Evolutionary conservation across 1,284 basidiomycete genomes (phyloP), one percentile per base, ranked within the genome.

Genomic region (Ustilago trichophora): DNA sequence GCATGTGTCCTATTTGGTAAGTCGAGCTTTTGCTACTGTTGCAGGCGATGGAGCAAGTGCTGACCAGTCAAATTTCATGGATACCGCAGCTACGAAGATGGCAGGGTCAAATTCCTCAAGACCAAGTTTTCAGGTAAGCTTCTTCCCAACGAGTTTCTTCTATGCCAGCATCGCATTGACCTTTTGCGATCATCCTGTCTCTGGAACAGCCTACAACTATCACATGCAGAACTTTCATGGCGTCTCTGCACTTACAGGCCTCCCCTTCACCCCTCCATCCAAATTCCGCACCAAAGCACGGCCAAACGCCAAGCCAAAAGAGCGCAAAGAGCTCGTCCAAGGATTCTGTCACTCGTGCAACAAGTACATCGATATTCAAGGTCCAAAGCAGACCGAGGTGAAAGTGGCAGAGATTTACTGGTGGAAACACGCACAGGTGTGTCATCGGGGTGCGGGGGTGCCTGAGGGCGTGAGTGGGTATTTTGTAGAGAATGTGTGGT

Each of bases 201-300:
- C n/a, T n/a, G n/a, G n/a, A n/a, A n/a, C n/a, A n/a, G 71, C 72
- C 12, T 75, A 73, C 64, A 75, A 75, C 35, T 75, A 74, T 21
- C 73, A 75, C 29, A 22, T 75, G 16, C 72, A 72, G 16, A 65
- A 72, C 40, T 40, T 49, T n/a, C 73, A 75, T 44, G 73, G 73
- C 3, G 59, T 75, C 34, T 67, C 57, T 0, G 60, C 63, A 0
- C 13, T 48, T 5, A 73, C 58, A 2, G 63, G 62, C 1, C 33
- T 60, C 2, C 73, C 73, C 15, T 64, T 75, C 22, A 56, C 55
- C 2, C 73, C 73, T 3, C 73, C 73, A 2, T 27, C 60, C 15
- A 38, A 44, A 15, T 75, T 74, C 15, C 51, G 44, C 0, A 16
- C 16, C 18, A 34, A 51, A 5, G 19, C 4, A 2, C 48, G 56